Evolutionary conservation across 2,329 filamentous ascomycete species (phyloP), one percentile per base, ranked within the genome.

Genomic region (Sarocladium kiliense): DNA sequence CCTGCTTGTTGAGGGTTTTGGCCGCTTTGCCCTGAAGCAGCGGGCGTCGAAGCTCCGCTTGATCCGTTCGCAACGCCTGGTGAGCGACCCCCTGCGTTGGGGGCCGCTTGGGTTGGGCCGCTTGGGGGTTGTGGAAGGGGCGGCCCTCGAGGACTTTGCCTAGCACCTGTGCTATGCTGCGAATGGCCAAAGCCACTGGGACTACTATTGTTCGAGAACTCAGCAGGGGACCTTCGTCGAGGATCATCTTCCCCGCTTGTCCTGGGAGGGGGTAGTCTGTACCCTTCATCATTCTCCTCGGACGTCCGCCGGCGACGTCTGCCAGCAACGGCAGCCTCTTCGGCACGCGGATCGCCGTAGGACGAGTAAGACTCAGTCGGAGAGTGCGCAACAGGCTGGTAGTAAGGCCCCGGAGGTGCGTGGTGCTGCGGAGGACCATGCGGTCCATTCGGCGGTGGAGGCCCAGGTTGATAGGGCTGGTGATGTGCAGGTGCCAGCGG

Each of bases 161-260:
- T 64, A 18, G 68, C 58, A 23, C 27, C 47, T 21, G 30, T 19
- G 16, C 30, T 51, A 27, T 51, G 60, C 67, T 66, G 59, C 66
- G 68, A 54, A 72, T 7, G 72, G 61, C 3, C 61, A 68, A 34
- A 78, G 32, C 68, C 70, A 21, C 70, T 69, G 18, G 78, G 77
- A 54, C 78, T 81, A 62, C 73, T 76, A 57, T 70, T 72, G 59
- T 71, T 74, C 32, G 74, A 74, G 53, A 74, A 74, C 25, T 79
- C 78, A 18, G 74, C 74, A 10, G 79, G 79, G 11, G 79, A 81
- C 55, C 78, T 74, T 58, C 78, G 70, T 51, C 76, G 72, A 30
- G 73, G 70, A 57, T 79, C 77, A 26, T 81, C 77, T 16, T 81
- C 78, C 39, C 69, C 70, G 25, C 67, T 65, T 12, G 63, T 64